Evolutionary conservation across 2,329 filamentous ascomycete genomes (phyloP).

Genomic region (Scedosporium minutisporum): DNA sequence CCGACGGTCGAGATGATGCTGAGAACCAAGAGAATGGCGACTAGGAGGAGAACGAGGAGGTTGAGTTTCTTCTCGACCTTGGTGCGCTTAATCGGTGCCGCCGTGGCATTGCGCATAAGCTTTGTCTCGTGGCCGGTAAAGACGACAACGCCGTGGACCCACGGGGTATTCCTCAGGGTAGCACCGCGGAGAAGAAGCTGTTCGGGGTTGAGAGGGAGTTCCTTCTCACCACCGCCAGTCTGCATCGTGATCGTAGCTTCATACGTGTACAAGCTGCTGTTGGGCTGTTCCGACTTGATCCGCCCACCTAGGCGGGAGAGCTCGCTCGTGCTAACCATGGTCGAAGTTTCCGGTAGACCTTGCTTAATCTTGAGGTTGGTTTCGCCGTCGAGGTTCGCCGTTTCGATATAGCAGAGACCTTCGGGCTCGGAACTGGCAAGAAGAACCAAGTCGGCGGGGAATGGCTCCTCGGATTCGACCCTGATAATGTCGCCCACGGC

Average conservation of each 20-base stretch:
- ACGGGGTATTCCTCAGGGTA: constrained; percentile 89
- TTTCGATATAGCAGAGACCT: constrained; percentile 97
- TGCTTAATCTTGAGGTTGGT: constrained; percentile 99
- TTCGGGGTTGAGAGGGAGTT: constrained; percentile 80
- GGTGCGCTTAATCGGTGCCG: constrained; percentile 93
- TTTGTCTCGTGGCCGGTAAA: constrained; percentile 91
- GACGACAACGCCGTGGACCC: constrained; percentile 75
- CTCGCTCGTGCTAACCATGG: constrained; percentile 78
- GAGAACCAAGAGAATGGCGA: constrained; percentile 71
- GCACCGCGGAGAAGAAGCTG: constrained; percentile 89
- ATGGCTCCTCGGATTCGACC: constrained; percentile 89
- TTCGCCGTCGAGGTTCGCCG: constrained; percentile 92
- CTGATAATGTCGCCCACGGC: constrained; percentile 85
- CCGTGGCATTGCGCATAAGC: constrained; percentile 96
- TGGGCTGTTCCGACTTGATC: constrained; percentile 90
- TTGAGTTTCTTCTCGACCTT: constrained; percentile 94
- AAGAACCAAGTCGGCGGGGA: constrained; percentile 86
- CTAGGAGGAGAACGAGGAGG: constrained; percentile 80
- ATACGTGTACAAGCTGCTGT: constrained; percentile 97
- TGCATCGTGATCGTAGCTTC: constrained; percentile 92
- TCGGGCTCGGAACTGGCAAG: constrained; percentile 94
- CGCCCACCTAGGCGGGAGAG: constrained; percentile 77
- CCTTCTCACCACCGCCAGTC: constrained; percentile 83
- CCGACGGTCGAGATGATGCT: constrained; percentile 87
- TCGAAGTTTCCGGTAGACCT: constrained; percentile 81